Evolutionary conservation across 2,329 filamentous ascomycete species (phyloP), one percentile per base, ranked within the genome.

Genomic region (Onygenales sp.): DNA sequence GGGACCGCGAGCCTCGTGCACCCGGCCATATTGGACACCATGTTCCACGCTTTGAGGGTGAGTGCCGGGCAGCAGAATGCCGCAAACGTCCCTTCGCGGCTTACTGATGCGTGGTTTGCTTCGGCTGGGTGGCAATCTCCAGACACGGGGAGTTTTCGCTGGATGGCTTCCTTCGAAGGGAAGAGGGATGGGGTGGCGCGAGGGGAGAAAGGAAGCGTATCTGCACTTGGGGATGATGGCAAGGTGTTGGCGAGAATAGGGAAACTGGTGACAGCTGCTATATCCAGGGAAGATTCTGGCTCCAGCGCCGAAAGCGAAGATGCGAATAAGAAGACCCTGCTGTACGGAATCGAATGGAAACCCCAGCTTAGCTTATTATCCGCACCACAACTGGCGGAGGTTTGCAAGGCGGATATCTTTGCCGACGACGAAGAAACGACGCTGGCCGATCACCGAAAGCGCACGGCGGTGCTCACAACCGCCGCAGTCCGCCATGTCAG

Each of bases 281-380:
- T 71, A 2, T 61, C 65, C 1, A 60, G 56, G 46, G 57, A 56
- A 1, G 45, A 32, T 7, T 33, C 21, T 35, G 14, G 10, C 14
- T 9, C 27, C 43, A 31, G 9, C 8, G 48, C 36, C 36, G 42
- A 44, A 44, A 27, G 21, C n/a, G 21, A 44, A 27, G 43, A 43
- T 14, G 60, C 36, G 13, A 49, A 54, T 1, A 61, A 61, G 51
- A 68, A 66, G 44, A 36, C n/a, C 2, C 53, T 72, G 43, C 54
- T 72, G 8, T 62, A 72, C 47, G 61, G 56, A 6, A 55, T 71
- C 35, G 64, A 69, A 31, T 73, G 70, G 70, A 68, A 69, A 54
- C 70, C 70, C 0, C 67, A 72, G 50, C 58, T 72, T 17, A 69
- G 67, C 58, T 43, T 71, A n/a, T 59, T 72, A 11, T 55, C 58